Evolutionary conservation across 345 rosid genomes (phyloP), one percentile per base, ranked within the genome.

Genomic region (Dipteronia sinensis): DNA sequence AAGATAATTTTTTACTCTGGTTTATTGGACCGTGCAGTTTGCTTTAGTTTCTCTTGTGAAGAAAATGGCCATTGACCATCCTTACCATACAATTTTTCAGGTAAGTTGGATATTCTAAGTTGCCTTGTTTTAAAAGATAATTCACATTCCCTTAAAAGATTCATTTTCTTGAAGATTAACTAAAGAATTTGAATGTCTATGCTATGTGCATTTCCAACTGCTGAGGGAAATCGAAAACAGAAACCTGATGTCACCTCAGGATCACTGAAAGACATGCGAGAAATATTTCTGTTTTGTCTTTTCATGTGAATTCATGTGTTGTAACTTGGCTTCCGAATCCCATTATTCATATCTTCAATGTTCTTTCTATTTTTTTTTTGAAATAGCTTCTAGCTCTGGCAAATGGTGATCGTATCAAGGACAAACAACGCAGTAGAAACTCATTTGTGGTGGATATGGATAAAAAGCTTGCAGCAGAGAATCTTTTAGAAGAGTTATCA

Each of bases 51-150:
- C 97, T 79, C 94, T 95, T 76, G 84, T 95, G 86, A 95, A 90
- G 89, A 95, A 93, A 87, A 95, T 95, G 97, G 93, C 99, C 79
- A 87, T 89, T 75, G 99, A 93, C 83, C 99, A 95, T 87, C 99
- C 99, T 25, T 92, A 95, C 79, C 99, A 95, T 80, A 90, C 97
- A 69, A 86, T 95, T 86, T 86, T 95, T 83, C 99, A 90, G 98
- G 99, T 95, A 80, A 56, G 66, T 71, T 67, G 55, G 29, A 44
- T 27, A 73, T 12, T 66, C 27, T 79, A 13, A 47, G 49, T 81
- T 42, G 65, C 56, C 46, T 71, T 71, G 19, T 72, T 59, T 59
- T 22, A 71, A 19, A 69, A 72, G 68, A 49, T 61, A 75, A 75
- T 34, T 61, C 64, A 6, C 23, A 46, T 19, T 20, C 63, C 65